Conservation (phyloP, 371 early-diverging fungal genomes). For the Mortierella sp. region DNA sequence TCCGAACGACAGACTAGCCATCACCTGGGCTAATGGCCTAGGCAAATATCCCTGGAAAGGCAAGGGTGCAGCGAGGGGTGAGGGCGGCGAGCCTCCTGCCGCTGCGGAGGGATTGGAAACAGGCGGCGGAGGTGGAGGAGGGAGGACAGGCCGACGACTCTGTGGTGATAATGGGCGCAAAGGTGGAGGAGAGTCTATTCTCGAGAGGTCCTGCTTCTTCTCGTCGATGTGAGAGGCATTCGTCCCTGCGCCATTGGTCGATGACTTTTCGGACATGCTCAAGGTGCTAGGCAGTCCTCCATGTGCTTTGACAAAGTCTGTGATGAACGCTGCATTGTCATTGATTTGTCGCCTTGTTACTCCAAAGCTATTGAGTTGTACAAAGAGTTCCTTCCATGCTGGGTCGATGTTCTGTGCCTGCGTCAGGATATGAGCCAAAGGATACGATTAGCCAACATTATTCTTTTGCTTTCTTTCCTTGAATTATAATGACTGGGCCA, state of each 20-base stretch:
- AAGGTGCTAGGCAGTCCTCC: conserved; percentile 21
- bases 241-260: too few relatives aligned
- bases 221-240: too few relatives aligned
- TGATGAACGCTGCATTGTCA: conserved; percentile 50
- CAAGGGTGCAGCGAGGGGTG: conserved; percentile 19
- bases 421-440: not conserved
- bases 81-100: conserved; percentile 37
- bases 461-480: too few relatives aligned
- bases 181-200: conserved; percentile 38
- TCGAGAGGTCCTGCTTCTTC: conserved; percentile 8
- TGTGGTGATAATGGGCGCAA: conserved; percentile 22
- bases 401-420: conserved; percentile 81
- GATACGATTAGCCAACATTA: conserved; percentile 20
- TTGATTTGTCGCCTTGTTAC: conserved; percentile 72
- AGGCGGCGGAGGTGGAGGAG: conserved; percentile 52
- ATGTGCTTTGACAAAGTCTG: conserved; percentile 45
- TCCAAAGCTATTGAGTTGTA: conserved; percentile 78
- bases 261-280: too few relatives aligned
- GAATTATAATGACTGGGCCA: too few relatives aligned
- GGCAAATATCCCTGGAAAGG: conserved; percentile 49
- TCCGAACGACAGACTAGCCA: conserved; percentile 52
- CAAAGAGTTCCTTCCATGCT: conserved; percentile 82
- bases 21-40: conserved; percentile 40
- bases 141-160: conserved; percentile 27
- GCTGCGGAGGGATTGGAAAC: conserved; percentile 20